Conservation (phyloP, 164 flowering plant genomes). For the Stephania yunnanensis region DNA sequence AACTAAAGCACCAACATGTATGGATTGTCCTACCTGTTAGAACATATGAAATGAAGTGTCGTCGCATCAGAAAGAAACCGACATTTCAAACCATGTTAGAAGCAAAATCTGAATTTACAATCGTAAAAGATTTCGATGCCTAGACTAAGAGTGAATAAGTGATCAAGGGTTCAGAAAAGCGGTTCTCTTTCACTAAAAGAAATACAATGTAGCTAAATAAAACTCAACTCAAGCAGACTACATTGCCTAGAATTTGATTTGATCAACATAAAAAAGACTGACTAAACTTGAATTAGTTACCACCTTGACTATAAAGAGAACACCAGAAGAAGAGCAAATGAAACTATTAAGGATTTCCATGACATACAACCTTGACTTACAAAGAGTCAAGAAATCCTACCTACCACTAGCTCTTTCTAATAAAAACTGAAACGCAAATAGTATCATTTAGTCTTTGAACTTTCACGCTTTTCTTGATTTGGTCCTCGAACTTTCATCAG, state of each 20-base stretch:
- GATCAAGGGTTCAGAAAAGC: no score
- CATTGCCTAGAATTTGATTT: neutral
- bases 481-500: no score
- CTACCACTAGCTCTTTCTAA: neutral
- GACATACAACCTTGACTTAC: neutral
- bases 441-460: no score
- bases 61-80: neutral
- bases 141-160: no score
- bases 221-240: neutral
- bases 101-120: no score
- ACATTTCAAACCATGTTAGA: neutral
- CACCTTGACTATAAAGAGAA: no score
- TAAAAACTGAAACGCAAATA: no score
- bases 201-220: neutral
- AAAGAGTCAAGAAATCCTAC: neutral
- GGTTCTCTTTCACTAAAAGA: no score
- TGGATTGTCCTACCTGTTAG: constrained; percentile 74
- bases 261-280: neutral
- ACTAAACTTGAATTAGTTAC: no score
- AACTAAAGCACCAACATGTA: constrained; percentile 81
- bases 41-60: neutral
- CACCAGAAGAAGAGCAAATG: neutral
- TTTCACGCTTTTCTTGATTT: no score
- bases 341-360: neutral
- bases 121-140: no score